Evolutionary conservation across 2,329 filamentous ascomycete genomes (phyloP).

Genomic region (Aspergillus ibericus): DNA sequence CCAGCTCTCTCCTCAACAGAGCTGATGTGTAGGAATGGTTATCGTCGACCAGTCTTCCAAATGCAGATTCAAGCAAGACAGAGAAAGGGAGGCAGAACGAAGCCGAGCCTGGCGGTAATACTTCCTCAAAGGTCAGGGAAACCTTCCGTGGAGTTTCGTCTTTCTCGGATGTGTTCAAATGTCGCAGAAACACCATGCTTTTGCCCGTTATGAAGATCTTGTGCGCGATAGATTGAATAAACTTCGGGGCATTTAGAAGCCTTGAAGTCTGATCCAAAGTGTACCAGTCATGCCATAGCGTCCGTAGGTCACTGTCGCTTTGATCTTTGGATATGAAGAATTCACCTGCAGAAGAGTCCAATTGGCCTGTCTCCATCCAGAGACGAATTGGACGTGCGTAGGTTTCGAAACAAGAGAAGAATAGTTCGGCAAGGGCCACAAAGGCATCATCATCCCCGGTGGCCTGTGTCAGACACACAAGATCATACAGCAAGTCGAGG

Average conservation of each 20-base stretch:
- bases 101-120: constrained; percentile 41
- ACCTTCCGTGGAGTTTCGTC: constrained; percentile 36
- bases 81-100: constrained; percentile 47
- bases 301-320: constrained; percentile 57
- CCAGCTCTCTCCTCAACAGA: constrained; percentile 65
- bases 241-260: constrained; percentile 67
- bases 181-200: constrained; percentile 78
- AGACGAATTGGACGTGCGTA: constrained; percentile 76
- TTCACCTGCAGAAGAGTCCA: constrained; percentile 62
- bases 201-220: constrained; percentile 87
- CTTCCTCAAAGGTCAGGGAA: constrained; percentile 31
- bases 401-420: constrained; percentile 77
- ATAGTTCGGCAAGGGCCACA: constrained; percentile 64
- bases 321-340: constrained; percentile 72
- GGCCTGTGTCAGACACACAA: constrained; percentile 68
- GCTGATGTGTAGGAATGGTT: constrained; percentile 70
- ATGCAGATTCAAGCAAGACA: constrained; percentile 69
- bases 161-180: constrained; percentile 55
- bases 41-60: constrained; percentile 73
- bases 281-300: constrained; percentile 76
- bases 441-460: constrained; percentile 64
- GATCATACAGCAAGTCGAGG: constrained; percentile 74
- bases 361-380: constrained; percentile 81
- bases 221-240: constrained; percentile 66
- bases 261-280: constrained; percentile 60